phyloP scores from a whole-genome alignment of 371 early-diverging fungal genomes.

The Apophysomyces trapeziformis region DNA sequence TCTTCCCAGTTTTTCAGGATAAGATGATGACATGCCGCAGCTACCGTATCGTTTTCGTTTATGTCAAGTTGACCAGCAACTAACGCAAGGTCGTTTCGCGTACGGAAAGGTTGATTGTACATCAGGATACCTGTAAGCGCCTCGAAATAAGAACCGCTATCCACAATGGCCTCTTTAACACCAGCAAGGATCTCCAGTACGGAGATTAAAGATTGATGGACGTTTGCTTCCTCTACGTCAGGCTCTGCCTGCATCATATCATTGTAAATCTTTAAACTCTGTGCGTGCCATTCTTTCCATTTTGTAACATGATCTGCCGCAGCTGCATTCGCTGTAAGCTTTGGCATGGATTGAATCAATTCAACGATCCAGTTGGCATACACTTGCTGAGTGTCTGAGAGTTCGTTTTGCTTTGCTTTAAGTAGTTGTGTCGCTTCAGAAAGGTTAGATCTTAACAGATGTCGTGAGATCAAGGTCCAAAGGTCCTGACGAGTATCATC shows the following conservation, averaged over 20 bases:
- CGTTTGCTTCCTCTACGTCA: neutral
- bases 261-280: neutral
- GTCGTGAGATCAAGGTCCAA: neutral
- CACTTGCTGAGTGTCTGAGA: neutral
- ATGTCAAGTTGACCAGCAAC: conserved; percentile 10
- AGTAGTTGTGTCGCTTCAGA: conserved; percentile 18
- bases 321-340: neutral
- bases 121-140: conserved; percentile 16
- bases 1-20: conserved; percentile 20
- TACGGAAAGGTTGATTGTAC: conserved; percentile 21
- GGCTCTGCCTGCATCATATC: neutral
- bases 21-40: conserved; percentile 17
- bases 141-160: conserved; percentile 16
- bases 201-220: neutral
- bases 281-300: conserved; percentile 13
- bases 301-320: conserved; percentile 1
- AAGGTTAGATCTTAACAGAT: conserved; percentile 20
- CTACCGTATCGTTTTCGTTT: conserved; percentile 4
- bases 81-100: conserved; percentile 4
- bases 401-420: neutral
- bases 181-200: conserved; percentile 18
- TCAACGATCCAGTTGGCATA: neutral
- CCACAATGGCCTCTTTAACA: conserved; percentile 19
- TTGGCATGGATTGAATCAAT: conserved; percentile 2
- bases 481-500: neutral